Conservation (phyloP, 352 stramenopile genomes). For the Albugo candida region DNA sequence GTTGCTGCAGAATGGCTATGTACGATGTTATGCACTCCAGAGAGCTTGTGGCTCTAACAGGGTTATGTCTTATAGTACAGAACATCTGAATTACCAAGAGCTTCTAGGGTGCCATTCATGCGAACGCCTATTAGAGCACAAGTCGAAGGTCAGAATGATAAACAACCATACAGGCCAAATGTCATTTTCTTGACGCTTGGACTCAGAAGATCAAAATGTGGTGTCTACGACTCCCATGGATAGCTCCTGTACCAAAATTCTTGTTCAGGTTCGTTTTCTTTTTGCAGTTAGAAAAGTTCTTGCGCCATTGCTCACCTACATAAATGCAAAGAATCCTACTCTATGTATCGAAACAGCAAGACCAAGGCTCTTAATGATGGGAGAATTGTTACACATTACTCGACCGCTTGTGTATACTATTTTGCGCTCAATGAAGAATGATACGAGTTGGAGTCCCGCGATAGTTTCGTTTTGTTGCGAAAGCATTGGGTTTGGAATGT, state of each 20-base stretch:
- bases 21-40: slow-evolving; percentile 4
- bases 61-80: not conserved
- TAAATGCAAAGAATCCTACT: slow-evolving; percentile 42
- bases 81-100: not conserved
- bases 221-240: slow-evolving; percentile 1
- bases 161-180: no score
- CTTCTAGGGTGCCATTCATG: not conserved
- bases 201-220: not conserved
- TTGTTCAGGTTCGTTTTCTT: not conserved
- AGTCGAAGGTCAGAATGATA: not conserved
- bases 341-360: slow-evolving; percentile 14
- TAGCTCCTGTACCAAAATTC: not conserved
- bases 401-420: slow-evolving; percentile 51
- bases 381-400: slow-evolving; percentile 61
- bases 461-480: slow-evolving; percentile 38
- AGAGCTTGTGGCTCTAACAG: not conserved
- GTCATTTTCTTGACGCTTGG: not conserved
- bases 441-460: slow-evolving; percentile 39
- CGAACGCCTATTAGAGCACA: not conserved
- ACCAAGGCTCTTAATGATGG: slow-evolving; percentile 27
- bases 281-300: not conserved
- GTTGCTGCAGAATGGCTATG: slow-evolving; percentile 37
- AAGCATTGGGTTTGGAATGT: slow-evolving; percentile 21
- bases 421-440: slow-evolving; percentile 28
- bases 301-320: not conserved